Conservation (phyloP, 2,329 filamentous ascomycete species). For the Thermoascus crustaceus region DNA sequence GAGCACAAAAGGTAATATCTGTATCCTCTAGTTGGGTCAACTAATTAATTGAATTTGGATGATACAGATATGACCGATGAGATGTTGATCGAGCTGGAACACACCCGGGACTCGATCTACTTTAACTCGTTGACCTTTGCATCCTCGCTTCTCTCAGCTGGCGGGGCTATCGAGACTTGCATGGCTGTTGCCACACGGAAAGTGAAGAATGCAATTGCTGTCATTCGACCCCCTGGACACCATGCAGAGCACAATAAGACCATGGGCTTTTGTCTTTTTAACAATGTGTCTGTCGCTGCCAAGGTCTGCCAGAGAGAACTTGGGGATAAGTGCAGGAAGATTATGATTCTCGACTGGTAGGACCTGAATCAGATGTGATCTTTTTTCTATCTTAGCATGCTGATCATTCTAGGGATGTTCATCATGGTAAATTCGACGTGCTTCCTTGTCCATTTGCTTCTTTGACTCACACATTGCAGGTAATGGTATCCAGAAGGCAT, state of each 20-base stretch:
- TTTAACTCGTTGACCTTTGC: conserved; percentile 74
- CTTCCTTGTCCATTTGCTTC: conserved; percentile 2
- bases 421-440: conserved; percentile 45
- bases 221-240: conserved; percentile 90
- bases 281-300: conserved; percentile 93
- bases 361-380: conserved; percentile 29
- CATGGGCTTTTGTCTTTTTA: conserved; percentile 96
- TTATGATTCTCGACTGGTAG: conserved; percentile 90
- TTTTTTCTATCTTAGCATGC: conserved; percentile 6
- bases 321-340: conserved; percentile 72
- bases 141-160: conserved; percentile 75
- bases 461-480: conserved; percentile 40
- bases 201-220: conserved; percentile 90
- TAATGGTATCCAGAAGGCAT: conserved; percentile 93
- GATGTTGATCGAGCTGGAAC: conserved; percentile 61
- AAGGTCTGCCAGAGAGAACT: conserved; percentile 76
- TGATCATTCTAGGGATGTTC: conserved; percentile 50
- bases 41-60: background rate
- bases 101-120: conserved; percentile 68
- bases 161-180: conserved; percentile 92
- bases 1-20: conserved; percentile 38
- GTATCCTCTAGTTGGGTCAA: background rate
- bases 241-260: conserved; percentile 80
- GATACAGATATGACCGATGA: conserved; percentile 41
- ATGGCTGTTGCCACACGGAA: conserved; percentile 74